A percentile compares a stretch with the other conserved stretches of the same genome.
These are phyloP conservation scores for Xylariaceae sp. DNA, from an alignment of 2,329 filamentous ascomycete genomes.

Conservation along the genomic window DNA sequence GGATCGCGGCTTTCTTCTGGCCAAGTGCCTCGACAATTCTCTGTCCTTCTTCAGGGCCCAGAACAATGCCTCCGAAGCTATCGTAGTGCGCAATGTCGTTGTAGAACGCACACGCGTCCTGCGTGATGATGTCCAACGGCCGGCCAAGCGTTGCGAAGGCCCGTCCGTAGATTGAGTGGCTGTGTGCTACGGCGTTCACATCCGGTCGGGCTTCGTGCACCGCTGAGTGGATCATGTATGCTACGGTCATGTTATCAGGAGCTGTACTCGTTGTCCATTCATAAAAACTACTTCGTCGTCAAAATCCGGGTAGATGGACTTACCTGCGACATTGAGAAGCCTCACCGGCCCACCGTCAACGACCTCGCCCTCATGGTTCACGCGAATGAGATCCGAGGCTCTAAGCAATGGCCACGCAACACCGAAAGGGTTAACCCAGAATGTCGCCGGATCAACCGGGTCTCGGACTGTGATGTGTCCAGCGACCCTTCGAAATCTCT, in stretches of 20 bases:
- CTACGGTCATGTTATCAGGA: constrained; percentile 9
- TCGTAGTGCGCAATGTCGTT: constrained; percentile 42
- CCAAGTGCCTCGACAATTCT: constrained; percentile 47
- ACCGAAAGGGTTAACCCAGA: constrained; percentile 67
- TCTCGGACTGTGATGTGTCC: constrained; percentile 61
- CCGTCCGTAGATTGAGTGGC: constrained; percentile 49
- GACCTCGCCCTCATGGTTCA: constrained; percentile 57
- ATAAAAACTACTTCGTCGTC: not conserved
- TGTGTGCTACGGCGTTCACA: constrained; percentile 51
- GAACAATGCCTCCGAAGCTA: constrained; percentile 49
- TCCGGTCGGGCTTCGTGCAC: constrained; percentile 54
- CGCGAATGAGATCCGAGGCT: constrained; percentile 63
- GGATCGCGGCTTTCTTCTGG: constrained; percentile 45
- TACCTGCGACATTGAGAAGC: constrained; percentile 32
- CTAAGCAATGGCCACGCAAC: constrained; percentile 60
- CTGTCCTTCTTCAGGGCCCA: constrained; percentile 48
- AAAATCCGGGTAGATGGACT: not conserved
- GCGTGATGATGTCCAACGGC: constrained; percentile 61
- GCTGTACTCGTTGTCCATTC: not conserved
- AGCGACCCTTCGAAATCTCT: constrained; percentile 41
- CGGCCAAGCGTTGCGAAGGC: constrained; percentile 61
- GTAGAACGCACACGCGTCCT: constrained; percentile 60
- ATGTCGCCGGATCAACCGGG: constrained; percentile 54
- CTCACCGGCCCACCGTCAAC: constrained; percentile 55
- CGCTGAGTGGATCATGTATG: constrained; percentile 48